These are phyloP conservation scores for Aspergillus taichungensis DNA, from an alignment of 495 filamentous ascomycete genomes.

Conservation along the genomic window DNA sequence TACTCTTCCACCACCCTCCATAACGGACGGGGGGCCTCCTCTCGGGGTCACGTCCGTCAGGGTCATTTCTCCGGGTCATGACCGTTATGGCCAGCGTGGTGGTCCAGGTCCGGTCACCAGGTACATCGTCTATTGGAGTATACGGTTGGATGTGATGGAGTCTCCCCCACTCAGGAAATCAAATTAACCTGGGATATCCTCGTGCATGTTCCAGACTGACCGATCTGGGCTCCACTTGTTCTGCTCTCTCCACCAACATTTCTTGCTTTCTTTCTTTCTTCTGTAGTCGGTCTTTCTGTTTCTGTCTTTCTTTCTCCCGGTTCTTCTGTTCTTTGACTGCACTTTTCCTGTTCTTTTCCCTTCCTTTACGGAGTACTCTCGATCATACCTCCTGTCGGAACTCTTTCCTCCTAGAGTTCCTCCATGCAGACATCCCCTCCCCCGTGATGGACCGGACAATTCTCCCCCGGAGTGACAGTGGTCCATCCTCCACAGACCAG, in stretches of 20 bases:
- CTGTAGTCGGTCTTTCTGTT: neutral
- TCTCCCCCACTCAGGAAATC: no score
- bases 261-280: neutral
- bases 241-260: neutral
- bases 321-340: conserved; percentile 3
- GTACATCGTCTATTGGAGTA: no score
- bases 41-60: no score
- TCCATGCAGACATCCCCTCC: conserved; percentile 19
- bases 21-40: no score
- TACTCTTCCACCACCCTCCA: no score
- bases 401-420: conserved; percentile 1
- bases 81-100: no score
- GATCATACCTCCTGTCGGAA: neutral
- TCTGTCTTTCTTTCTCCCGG: neutral
- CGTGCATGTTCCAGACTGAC: neutral
- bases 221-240: neutral
- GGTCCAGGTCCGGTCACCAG: no score
- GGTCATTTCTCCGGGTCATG: no score
- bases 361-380: no score
- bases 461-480: conserved; percentile 15
- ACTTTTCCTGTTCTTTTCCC: conserved; percentile 1
- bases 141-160: no score
- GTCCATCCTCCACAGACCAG: conserved; percentile 18
- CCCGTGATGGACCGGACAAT: conserved; percentile 23
- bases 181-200: no score